Evolutionary conservation across 805 yeast genomes (phyloP).

Genomic region (Starmera caribaea): DNA sequence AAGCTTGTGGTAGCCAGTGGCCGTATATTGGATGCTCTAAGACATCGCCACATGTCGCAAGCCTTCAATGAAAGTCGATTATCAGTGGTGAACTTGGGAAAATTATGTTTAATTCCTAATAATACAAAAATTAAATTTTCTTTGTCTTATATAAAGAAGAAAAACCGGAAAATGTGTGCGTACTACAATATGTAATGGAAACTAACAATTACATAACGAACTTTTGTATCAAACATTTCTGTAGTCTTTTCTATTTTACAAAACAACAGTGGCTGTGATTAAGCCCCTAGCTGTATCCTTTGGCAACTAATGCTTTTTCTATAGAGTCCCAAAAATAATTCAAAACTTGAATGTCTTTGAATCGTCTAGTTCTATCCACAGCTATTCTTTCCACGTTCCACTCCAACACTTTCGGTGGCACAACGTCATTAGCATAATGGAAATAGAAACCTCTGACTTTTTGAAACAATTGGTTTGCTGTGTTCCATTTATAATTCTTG

Average conservation of each 20-base stretch:
- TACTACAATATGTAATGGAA: background rate
- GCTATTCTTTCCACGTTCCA: slow-evolving; percentile 85
- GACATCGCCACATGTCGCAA: too few species aligned
- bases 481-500: slow-evolving; percentile 71
- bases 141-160: background rate
- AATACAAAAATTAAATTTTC: too few species aligned
- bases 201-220: too few species aligned
- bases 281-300: slow-evolving; percentile 33
- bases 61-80: too few species aligned
- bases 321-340: slow-evolving; percentile 78
- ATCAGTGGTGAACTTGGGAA: too few species aligned
- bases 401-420: slow-evolving; percentile 64
- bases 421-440: slow-evolving; percentile 65
- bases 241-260: background rate
- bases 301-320: slow-evolving; percentile 60
- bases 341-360: slow-evolving; percentile 80
- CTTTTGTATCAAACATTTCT: too few species aligned
- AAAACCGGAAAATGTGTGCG: background rate
- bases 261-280: background rate
- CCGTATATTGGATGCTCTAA: too few species aligned
- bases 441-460: slow-evolving; percentile 76
- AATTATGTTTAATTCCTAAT: too few species aligned
- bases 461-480: slow-evolving; percentile 75
- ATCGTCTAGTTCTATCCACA: slow-evolving; percentile 74
- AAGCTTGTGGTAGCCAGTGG: too few species aligned